Evolutionary conservation across 2,329 filamentous ascomycete genomes (phyloP).

Genomic region (Fusarium camptoceras): DNA sequence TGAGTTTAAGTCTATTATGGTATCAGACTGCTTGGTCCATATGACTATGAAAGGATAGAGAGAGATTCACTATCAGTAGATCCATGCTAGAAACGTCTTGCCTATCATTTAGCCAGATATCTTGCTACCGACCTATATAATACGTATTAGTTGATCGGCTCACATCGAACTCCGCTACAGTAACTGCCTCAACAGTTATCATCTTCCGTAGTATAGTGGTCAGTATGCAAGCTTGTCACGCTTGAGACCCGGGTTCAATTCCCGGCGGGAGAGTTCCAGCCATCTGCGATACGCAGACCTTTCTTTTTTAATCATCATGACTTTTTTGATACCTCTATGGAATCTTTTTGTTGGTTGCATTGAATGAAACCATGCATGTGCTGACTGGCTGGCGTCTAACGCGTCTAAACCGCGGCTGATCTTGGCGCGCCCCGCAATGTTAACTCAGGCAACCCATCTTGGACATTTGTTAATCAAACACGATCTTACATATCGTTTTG

Average conservation of each 20-base stretch:
- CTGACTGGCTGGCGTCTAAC: slow-evolving; percentile 5
- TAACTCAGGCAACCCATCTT: slow-evolving; percentile 8
- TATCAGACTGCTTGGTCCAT: too few species aligned
- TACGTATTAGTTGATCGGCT: accelerated
- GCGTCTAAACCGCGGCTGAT: slow-evolving; percentile 7
- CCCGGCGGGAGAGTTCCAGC: slow-evolving; percentile 30
- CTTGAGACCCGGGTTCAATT: slow-evolving; percentile 35
- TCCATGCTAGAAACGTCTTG: too few species aligned
- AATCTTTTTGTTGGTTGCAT: background rate
- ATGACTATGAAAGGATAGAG: too few species aligned
- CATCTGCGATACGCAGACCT: slow-evolving; percentile 12
- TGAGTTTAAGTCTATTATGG: too few species aligned
- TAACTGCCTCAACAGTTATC: background rate
- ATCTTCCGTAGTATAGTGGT: slow-evolving; percentile 33
- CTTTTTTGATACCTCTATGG: background rate
- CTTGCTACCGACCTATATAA: background rate
- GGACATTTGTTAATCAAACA: slow-evolving; percentile 11
- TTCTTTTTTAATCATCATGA: background rate
- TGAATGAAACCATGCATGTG: background rate
- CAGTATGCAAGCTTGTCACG: slow-evolving; percentile 33
- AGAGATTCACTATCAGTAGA: too few species aligned
- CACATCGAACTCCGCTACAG: background rate
- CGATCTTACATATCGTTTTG: slow-evolving; percentile 5
- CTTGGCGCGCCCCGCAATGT: slow-evolving; percentile 26
- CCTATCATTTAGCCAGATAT: background rate